Evolutionary conservation across 1,284 basidiomycete species (phyloP).

Genomic region (Polyporus tsugae): DNA sequence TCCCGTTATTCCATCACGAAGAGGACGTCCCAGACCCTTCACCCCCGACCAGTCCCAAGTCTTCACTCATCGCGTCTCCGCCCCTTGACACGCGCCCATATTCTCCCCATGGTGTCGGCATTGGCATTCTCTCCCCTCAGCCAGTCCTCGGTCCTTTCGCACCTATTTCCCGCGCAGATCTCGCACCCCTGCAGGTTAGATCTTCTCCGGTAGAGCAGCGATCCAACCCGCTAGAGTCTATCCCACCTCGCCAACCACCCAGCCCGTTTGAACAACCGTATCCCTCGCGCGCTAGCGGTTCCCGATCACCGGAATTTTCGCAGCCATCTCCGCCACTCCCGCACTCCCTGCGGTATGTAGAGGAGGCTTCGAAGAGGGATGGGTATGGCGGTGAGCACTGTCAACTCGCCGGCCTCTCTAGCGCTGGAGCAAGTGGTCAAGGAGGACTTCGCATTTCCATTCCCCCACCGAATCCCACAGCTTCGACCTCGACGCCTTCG

Average conservation of each 20-base stretch:
- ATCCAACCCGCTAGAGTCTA: slow-evolving; percentile 32
- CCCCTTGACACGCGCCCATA: slow-evolving; percentile 37
- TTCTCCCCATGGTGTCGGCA: slow-evolving; percentile 39
- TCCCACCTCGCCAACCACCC: slow-evolving; percentile 19
- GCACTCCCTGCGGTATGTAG: slow-evolving; percentile 28
- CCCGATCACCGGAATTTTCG: slow-evolving; percentile 26
- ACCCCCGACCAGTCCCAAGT: slow-evolving; percentile 27
- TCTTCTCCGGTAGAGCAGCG: slow-evolving; percentile 36
- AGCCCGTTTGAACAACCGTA: slow-evolving; percentile 27
- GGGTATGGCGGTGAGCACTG: slow-evolving; percentile 23
- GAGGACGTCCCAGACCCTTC: slow-evolving; percentile 26
- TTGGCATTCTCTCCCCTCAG: slow-evolving; percentile 40
- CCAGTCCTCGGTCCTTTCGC: slow-evolving; percentile 37
- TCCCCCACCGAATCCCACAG: slow-evolving; percentile 34
- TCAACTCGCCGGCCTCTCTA: slow-evolving; percentile 23
- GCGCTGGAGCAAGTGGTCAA: slow-evolving; percentile 20
- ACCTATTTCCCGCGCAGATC: slow-evolving; percentile 29
- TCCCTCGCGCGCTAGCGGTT: slow-evolving; percentile 21
- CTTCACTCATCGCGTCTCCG: slow-evolving; percentile 32
- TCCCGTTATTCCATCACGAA: slow-evolving; percentile 24
- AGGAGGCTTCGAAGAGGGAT: slow-evolving; percentile 21
- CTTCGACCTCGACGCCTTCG: slow-evolving; percentile 36
- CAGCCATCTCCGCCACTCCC: slow-evolving; percentile 26
- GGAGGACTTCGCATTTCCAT: slow-evolving; percentile 36
- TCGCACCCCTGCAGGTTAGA: slow-evolving; percentile 32